Percentiles rank a stretch among this genome's conserved stretches.
Evolutionary conservation across 1,284 basidiomycete genomes (phyloP).

Genomic region (Melampsora medusae): DNA sequence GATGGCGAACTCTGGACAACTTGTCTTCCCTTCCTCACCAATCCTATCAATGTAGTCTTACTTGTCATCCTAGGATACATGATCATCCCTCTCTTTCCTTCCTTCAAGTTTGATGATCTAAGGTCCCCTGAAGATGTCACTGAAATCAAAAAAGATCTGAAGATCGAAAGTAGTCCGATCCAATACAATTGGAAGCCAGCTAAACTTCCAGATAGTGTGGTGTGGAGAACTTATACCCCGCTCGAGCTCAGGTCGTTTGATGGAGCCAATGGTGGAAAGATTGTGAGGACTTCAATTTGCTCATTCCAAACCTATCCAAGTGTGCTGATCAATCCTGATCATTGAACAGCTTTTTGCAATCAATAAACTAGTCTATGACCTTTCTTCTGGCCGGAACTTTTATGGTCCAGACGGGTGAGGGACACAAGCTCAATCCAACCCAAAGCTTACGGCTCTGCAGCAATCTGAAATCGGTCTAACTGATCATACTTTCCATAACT

Average conservation of each 20-base stretch:
- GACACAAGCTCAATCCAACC: no score
- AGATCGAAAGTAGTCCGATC: constrained; percentile 15
- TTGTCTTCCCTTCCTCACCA: constrained; percentile 13
- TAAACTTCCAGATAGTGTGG: constrained; percentile 70
- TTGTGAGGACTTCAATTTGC: constrained; percentile 7
- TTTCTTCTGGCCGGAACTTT: constrained; percentile 31
- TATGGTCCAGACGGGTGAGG: constrained; percentile 42
- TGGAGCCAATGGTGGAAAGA: constrained; percentile 56
- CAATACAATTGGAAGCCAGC: constrained; percentile 83
- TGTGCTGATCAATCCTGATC: neutral
- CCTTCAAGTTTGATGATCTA: constrained; percentile 30
- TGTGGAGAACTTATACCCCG: constrained; percentile 74
- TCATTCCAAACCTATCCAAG: neutral
- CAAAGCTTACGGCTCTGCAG: no score
- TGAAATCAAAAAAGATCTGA: constrained; percentile 5
- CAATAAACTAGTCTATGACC: constrained; percentile 36
- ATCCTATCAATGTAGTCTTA: constrained; percentile 47
- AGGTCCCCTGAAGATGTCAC: constrained; percentile 31
- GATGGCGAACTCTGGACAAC: neutral
- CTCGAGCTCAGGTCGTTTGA: constrained; percentile 68
- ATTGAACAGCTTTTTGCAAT: constrained; percentile 29
- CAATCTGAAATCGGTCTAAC: neutral
- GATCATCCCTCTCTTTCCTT: constrained; percentile 45
- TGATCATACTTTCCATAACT: neutral
- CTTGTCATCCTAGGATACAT: constrained; percentile 45